Evolutionary conservation across 2,329 filamentous ascomycete genomes (phyloP).

Genomic region (Xylaria sp.): DNA sequence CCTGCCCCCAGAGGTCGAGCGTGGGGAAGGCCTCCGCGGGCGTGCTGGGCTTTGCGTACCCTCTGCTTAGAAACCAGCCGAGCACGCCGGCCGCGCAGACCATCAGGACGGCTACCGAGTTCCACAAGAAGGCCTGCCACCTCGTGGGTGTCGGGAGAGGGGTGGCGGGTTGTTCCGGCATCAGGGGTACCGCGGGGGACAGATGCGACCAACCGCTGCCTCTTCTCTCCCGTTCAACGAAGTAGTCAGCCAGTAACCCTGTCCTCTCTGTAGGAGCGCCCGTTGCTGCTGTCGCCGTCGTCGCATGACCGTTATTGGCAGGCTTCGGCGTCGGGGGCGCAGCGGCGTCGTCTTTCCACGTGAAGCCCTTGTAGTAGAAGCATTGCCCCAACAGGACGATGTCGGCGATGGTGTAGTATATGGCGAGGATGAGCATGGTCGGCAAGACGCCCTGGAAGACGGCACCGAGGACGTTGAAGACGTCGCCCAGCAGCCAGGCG

Average conservation of each 20-base stretch:
- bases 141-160: constrained; percentile 60
- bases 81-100: constrained; percentile 85
- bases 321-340: constrained; percentile 55
- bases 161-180: constrained; percentile 59
- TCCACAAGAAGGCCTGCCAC: constrained; percentile 74
- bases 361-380: constrained; percentile 95
- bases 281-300: constrained; percentile 39
- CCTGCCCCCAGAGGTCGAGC: constrained; percentile 83
- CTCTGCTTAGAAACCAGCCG: constrained; percentile 82
- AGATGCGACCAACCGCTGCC: constrained; percentile 70
- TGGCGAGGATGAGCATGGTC: constrained; percentile 93
- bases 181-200: constrained; percentile 84
- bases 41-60: constrained; percentile 54
- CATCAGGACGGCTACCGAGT: constrained; percentile 78
- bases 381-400: constrained; percentile 88
- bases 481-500: constrained; percentile 92
- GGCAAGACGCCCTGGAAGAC: constrained; percentile 90
- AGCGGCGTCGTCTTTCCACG: constrained; percentile 66
- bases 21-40: constrained; percentile 62
- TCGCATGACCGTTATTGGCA: constrained; percentile 49
- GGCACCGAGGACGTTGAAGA: constrained; percentile 96
- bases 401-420: constrained; percentile 94
- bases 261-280: constrained; percentile 64
- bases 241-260: constrained; percentile 59
- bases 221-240: constrained; percentile 58